Evolutionary conservation across 2,329 filamentous ascomycete genomes (phyloP).

Genomic region (Aspergillus felis): DNA sequence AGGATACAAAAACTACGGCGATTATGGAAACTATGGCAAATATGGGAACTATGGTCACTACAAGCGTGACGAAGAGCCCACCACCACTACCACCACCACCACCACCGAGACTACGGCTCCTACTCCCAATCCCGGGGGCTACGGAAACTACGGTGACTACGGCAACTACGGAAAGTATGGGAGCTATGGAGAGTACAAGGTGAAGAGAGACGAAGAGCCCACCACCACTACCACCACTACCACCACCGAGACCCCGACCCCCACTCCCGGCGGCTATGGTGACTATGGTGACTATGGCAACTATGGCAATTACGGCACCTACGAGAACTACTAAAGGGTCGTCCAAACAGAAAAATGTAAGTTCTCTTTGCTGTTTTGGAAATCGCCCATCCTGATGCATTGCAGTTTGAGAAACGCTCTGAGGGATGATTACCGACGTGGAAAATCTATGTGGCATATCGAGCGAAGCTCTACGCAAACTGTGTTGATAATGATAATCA

Average conservation of each 20-base stretch:
- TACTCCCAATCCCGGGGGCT: not conserved
- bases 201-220: conserved; percentile 1
- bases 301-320: conserved; percentile 10
- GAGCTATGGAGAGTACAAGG: conserved; percentile 1
- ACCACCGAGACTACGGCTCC: not conserved
- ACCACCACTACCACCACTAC: no score
- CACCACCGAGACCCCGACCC: not conserved
- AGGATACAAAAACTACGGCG: not conserved
- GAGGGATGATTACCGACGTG: not conserved
- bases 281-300: conserved; percentile 6
- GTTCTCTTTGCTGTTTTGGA: not conserved
- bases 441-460: not conserved
- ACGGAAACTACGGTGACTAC: conserved; percentile 4
- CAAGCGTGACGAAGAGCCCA: not conserved
- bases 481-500: not conserved
- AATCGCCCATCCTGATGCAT: not conserved
- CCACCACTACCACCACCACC: not conserved
- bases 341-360: not conserved
- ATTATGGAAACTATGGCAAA: conserved; percentile 5
- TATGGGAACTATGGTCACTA: conserved; percentile 11
- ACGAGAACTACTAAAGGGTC: conserved; percentile 5
- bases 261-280: not conserved
- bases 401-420: not conserved
- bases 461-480: no score
- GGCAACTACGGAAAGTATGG: conserved; percentile 17